Conservation (phyloP, 2,329 filamentous ascomycete species). For the Trichophyton benhamiae region DNA sequence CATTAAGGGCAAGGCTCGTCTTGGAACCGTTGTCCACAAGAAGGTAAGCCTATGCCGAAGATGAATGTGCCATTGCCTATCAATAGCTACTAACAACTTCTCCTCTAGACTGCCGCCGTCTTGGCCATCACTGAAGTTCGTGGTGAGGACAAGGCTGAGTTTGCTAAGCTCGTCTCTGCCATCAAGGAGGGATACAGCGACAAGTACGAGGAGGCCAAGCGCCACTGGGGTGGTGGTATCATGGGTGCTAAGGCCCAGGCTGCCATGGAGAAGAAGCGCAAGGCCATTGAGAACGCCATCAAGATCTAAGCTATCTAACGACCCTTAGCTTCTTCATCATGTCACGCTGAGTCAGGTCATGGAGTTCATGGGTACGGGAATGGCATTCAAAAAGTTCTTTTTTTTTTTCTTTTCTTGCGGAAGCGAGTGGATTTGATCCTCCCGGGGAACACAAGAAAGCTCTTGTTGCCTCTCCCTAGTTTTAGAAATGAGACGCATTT, state of each 20-base stretch:
- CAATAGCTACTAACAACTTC: conserved; percentile 17
- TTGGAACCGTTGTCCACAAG: conserved; percentile 99
- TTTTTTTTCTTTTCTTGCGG: not conserved
- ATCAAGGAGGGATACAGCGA: conserved; percentile 97
- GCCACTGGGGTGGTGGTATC: conserved; percentile 98
- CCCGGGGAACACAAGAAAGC: not conserved
- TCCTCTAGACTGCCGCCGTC: conserved; percentile 78
- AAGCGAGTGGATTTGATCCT: not conserved
- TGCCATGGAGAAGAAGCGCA: conserved; percentile 72
- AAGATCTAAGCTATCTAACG: conserved; percentile 63
- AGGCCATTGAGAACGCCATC: conserved; percentile 86
- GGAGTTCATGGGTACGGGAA: not conserved
- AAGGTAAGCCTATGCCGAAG: conserved; percentile 50
- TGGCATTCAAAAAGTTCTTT: not conserved
- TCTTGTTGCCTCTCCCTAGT: not conserved
- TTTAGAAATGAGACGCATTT: conserved; percentile 3
- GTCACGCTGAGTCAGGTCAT: not conserved
- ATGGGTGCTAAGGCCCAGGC: conserved; percentile 91
- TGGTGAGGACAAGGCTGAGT: conserved; percentile 95
- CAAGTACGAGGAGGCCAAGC: conserved; percentile 82
- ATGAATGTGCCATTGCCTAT: not conserved
- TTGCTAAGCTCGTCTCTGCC: conserved; percentile 88
- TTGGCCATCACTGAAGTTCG: conserved; percentile 93
- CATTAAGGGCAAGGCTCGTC: conserved; percentile 98
- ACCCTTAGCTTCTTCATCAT: not conserved